These are phyloP conservation scores for Lasiodiplodia hormozganensis DNA, from an alignment of 2,329 filamentous ascomycete genomes.

Conservation along the genomic window DNA sequence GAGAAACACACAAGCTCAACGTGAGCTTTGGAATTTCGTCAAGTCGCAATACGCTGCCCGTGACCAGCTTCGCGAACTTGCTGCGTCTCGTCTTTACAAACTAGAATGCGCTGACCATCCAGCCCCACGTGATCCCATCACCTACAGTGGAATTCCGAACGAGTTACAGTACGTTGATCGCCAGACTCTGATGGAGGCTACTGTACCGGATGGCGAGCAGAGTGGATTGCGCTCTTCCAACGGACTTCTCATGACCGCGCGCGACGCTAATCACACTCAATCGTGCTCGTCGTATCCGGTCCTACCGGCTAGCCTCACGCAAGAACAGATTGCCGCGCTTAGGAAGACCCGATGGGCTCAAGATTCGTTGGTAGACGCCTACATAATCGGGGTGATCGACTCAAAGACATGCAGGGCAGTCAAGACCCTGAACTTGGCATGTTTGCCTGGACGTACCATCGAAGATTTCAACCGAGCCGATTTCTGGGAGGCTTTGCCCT, in stretches of 20 bases:
- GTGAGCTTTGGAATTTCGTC: constrained; percentile 46
- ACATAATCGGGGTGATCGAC: constrained; percentile 69
- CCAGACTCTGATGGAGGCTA: constrained; percentile 6
- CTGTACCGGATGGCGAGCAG: not conserved
- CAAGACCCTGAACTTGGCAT: constrained; percentile 67
- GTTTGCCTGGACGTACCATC: constrained; percentile 68
- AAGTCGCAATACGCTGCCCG: constrained; percentile 26
- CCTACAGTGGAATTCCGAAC: not conserved
- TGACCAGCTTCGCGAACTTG: not conserved
- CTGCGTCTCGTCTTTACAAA: not conserved
- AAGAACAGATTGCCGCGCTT: constrained; percentile 72
- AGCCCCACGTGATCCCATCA: not conserved
- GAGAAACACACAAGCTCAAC: constrained; percentile 43
- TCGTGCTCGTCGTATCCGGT: constrained; percentile 39
- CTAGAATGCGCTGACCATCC: not conserved
- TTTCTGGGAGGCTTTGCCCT: constrained; percentile 68
- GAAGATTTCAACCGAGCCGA: constrained; percentile 61
- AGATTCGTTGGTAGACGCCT: constrained; percentile 71
- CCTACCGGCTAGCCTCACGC: constrained; percentile 64
- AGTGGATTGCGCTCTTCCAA: not conserved
- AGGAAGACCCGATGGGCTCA: constrained; percentile 74
- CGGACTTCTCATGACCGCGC: constrained; percentile 1
- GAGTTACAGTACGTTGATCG: constrained; percentile 15
- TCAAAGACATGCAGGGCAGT: constrained; percentile 63
- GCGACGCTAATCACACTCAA: not conserved